A percentile compares a stretch with the other conserved stretches of the same genome.
phyloP scores from a whole-genome alignment of 495 filamentous ascomycete genomes.

The Daldinia grandis region DNA sequence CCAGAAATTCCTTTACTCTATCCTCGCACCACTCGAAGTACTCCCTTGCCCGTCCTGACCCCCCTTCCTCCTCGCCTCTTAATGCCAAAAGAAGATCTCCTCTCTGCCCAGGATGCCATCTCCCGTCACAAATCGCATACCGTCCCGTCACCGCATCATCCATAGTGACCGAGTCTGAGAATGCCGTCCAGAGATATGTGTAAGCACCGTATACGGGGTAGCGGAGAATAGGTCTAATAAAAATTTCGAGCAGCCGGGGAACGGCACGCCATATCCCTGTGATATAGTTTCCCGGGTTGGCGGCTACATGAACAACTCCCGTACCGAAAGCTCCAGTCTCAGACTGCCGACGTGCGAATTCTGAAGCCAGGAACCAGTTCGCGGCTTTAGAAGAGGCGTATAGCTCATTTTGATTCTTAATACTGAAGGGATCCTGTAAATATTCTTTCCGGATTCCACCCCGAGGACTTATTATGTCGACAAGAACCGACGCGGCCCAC shows the following conservation, averaged over 20 bases:
- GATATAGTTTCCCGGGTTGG: neutral
- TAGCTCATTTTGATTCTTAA: too few relatives aligned
- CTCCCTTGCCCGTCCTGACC: neutral
- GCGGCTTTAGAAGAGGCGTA: too few relatives aligned
- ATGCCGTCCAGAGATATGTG: neutral
- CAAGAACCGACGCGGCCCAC: neutral
- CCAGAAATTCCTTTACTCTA: conserved; percentile 27
- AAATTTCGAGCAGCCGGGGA: neutral
- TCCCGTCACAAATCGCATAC: neutral
- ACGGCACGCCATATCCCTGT: neutral
- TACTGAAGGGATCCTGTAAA: too few relatives aligned
- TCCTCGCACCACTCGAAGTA: neutral
- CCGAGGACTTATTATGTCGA: too few relatives aligned
- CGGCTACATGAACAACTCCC: neutral
- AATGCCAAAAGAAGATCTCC: neutral
- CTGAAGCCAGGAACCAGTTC: too few relatives aligned
- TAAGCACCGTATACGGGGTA: neutral
- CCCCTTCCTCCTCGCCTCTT: neutral
- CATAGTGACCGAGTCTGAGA: neutral
- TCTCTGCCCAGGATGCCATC: neutral
- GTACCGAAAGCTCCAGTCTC: too few relatives aligned
- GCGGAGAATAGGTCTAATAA: neutral
- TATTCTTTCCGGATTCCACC: too few relatives aligned
- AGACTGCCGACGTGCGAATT: too few relatives aligned
- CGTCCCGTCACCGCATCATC: neutral